Evolutionary conservation across 768 basidiomycete genomes (phyloP).

Genomic region (Nidularia pulvinata): DNA sequence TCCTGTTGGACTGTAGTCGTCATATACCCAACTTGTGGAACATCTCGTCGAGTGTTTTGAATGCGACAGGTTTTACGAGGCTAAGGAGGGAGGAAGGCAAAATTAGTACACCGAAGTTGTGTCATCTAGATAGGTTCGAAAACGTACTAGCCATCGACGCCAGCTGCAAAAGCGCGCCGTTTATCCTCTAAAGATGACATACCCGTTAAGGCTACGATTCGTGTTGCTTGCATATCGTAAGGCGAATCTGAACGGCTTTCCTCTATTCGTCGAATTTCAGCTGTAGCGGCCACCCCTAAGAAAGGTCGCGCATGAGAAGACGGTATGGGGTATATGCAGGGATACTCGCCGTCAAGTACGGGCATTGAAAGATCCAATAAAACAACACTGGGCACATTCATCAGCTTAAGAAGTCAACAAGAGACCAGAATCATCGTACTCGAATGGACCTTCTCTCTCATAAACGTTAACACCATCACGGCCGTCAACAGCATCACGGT

Average conservation of each 20-base stretch:
- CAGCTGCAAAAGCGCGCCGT: constrained; percentile 86
- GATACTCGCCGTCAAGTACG: constrained; percentile 72
- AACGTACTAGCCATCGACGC: constrained; percentile 96
- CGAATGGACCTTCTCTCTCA: constrained; percentile 74
- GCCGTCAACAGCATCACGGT: constrained; percentile 81
- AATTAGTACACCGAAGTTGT: background rate
- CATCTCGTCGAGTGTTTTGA: constrained; percentile 87
- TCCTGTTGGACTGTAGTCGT: too few relatives aligned
- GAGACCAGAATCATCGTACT: constrained; percentile 51
- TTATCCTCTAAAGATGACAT: constrained; percentile 95
- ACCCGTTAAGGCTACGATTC: constrained; percentile 89
- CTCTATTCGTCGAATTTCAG: constrained; percentile 81
- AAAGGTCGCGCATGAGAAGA: background rate
- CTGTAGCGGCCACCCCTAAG: constrained; percentile 79
- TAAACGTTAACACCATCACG: constrained; percentile 82
- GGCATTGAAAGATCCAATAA: constrained; percentile 94
- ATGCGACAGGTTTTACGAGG: constrained; percentile 94
- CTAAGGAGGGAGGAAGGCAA: constrained; percentile 32
- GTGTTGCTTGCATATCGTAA: constrained; percentile 24
- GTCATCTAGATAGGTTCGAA: background rate
- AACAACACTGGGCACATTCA: constrained; percentile 57
- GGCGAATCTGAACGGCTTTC: constrained; percentile 26
- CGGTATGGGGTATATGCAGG: background rate
- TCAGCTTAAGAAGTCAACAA: background rate
- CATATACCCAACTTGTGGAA: constrained; percentile 67